Evolutionary conservation across 192 early-diverging fungal species (phyloP), one percentile per base, ranked within the genome.

Genomic region (Podila epigama): DNA sequence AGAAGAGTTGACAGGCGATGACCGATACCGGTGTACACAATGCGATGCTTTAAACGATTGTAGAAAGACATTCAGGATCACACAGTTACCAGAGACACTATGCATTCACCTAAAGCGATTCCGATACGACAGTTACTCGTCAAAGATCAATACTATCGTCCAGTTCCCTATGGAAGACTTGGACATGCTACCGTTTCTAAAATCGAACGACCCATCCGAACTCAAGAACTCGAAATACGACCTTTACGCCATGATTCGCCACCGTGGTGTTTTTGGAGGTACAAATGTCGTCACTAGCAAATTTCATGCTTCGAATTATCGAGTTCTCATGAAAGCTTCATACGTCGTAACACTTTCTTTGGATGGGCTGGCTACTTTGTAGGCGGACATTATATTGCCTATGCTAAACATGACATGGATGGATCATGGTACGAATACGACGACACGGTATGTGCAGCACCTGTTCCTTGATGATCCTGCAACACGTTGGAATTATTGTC

Each of bases 351-450:
- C 39, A 10, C 9, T 22, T 68, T 31, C n/a, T 8, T 52, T 5
- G n/a, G n/a, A n/a, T n/a, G n/a, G n/a, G n/a, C 16, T 27, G 12
- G 9, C 25, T 13, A 5, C 22, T 27, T 36, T 1, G 16, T 70
- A 81, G 81, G 69, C 33, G 81, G 81, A 0, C 81, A 82, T 65
- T 82, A 82, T 44, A 69, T 82, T 66, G 75, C 69, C 5, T 82
- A 82, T 27, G 60, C 69, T 31, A 82, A 79, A 27, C 75, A 82
- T 42, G 54, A 65, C 5, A 18, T 63, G 33, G 81, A 82, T 58
- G 48, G 35, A 0, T 65, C 50, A 13, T 82, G 81, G 81, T 82
- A 82, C 54, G 81, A 82, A 59, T 82, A 68, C 71, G 81, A 82
- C 60, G 81, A 82, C 32, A 82, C 81, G 36, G 81, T 82, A 82